A percentile compares a stretch with the other conserved stretches of the same genome.
Evolutionary conservation across 208 protist species (phyloP).

Genomic region (Trypanosoma avium): DNA sequence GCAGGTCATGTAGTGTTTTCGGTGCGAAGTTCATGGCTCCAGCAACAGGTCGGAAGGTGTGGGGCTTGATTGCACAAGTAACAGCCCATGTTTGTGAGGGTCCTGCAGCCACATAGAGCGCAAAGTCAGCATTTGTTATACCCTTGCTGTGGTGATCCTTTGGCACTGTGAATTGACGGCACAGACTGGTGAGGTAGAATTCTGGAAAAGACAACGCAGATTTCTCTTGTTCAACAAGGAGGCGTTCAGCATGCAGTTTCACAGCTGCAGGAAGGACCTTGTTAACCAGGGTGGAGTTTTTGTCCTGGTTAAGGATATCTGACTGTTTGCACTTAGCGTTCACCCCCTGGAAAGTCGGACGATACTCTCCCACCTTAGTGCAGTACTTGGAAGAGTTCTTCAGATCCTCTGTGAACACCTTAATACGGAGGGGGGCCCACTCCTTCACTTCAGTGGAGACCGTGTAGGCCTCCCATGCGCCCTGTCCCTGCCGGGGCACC

Average conservation of each 20-base stretch:
- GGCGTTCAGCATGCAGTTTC: constrained; percentile 40
- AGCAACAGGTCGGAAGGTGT: constrained; percentile 19
- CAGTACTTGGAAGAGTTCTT: constrained; percentile 39
- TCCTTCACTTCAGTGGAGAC: background rate
- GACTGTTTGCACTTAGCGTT: constrained; percentile 17
- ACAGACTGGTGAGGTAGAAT: background rate
- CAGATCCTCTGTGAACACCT: constrained; percentile 34
- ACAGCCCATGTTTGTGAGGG: constrained; percentile 8
- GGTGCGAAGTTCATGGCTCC: constrained; percentile 28
- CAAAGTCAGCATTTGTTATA: constrained; percentile 47
- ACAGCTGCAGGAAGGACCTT: constrained; percentile 39
- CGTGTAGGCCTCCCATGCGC: background rate
- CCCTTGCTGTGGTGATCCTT: constrained; percentile 27
- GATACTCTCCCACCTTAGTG: constrained; percentile 17
- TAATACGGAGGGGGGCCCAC: constrained; percentile 44
- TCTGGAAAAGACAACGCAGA: constrained; percentile 16
- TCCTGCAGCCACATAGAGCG: constrained; percentile 60
- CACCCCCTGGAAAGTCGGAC: constrained; percentile 20
- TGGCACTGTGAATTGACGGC: constrained; percentile 46
- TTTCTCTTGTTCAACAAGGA: constrained; percentile 38
- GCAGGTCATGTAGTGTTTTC: background rate
- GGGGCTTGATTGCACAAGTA: constrained; percentile 37
- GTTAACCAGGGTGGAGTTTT: constrained; percentile 25
- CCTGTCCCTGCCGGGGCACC: background rate
- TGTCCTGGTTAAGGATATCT: constrained; percentile 38